A percentile compares a stretch with the other conserved stretches of the same genome.
Conservation (phyloP, 2,329 filamentous ascomycete genomes). For the Botrytis aclada region DNA sequence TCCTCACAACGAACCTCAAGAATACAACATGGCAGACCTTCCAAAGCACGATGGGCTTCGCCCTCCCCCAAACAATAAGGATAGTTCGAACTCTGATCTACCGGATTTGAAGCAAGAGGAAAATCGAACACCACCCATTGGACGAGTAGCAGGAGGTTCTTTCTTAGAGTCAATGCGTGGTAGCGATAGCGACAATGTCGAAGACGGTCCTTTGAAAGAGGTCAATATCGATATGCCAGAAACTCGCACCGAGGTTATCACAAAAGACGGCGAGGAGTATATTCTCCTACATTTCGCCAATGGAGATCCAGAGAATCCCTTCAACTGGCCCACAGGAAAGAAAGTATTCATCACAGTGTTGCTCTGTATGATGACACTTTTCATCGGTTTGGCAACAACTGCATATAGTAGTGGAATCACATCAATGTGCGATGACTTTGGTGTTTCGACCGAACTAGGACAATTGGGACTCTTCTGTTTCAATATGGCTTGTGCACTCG, state of each 20-base stretch:
- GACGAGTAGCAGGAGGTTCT: constrained; percentile 42
- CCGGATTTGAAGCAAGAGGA: constrained; percentile 27
- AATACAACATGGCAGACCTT: constrained; percentile 2
- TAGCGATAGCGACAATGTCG: constrained; percentile 34
- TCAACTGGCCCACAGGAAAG: constrained; percentile 47
- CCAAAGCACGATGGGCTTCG: constrained; percentile 6
- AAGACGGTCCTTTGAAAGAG: constrained; percentile 39
- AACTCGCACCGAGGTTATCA: constrained; percentile 44
- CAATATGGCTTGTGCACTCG: constrained; percentile 75
- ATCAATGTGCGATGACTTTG: constrained; percentile 46
- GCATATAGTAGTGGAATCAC: constrained; percentile 50
- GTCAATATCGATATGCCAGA: constrained; percentile 50
- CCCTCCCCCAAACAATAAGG: neutral
- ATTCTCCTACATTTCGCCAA: constrained; percentile 47
- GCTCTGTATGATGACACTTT: constrained; percentile 51
- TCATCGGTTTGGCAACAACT: constrained; percentile 53
- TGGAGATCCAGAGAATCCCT: constrained; percentile 49
- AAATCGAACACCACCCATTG: constrained; percentile 26
- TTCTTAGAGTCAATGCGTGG: constrained; percentile 39
- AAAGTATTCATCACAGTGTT: constrained; percentile 47
- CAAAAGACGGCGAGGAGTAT: constrained; percentile 44
- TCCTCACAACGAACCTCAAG: neutral
- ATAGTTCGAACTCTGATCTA: neutral
- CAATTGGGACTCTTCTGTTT: constrained; percentile 63
- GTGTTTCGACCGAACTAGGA: constrained; percentile 43